A percentile compares a stretch with the other conserved stretches of the same genome.
Conservation (phyloP, 2,329 filamentous ascomycete genomes). For the Aspergillus costaricaensis region DNA sequence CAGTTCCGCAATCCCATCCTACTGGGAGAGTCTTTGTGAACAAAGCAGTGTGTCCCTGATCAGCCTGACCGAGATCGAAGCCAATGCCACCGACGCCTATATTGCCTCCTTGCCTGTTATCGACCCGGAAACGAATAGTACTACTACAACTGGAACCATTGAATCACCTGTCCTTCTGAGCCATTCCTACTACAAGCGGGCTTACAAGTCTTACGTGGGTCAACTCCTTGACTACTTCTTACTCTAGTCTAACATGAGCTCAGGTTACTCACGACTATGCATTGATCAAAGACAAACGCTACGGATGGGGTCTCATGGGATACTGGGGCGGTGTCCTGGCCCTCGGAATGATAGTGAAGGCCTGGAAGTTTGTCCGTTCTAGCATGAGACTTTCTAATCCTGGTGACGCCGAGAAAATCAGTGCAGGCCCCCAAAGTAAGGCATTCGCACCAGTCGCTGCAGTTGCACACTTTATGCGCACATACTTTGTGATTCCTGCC, state of each 20-base stretch:
- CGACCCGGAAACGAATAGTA: constrained; percentile 10
- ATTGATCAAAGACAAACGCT: constrained; percentile 12
- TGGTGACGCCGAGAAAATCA: not conserved
- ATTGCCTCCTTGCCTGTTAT: constrained; percentile 5
- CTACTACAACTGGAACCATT: constrained; percentile 8
- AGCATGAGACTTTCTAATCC: not conserved
- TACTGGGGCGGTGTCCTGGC: constrained; percentile 19
- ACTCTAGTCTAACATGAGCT: not conserved
- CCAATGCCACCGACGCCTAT: constrained; percentile 8
- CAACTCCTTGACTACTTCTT: not conserved
- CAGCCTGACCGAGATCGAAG: not conserved
- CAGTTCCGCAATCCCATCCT: not conserved
- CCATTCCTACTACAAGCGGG: constrained; percentile 14
- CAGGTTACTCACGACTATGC: constrained; percentile 20
- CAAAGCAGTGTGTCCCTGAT: constrained; percentile 1
- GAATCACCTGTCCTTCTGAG: constrained; percentile 5
- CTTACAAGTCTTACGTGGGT: constrained; percentile 10
- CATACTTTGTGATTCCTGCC: constrained; percentile 10
- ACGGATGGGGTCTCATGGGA: constrained; percentile 20
- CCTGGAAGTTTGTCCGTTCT: not conserved
- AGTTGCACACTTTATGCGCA: constrained; percentile 1
- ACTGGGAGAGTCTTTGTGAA: constrained; percentile 10
- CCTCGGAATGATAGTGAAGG: constrained; percentile 12
- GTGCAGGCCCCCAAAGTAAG: not conserved
- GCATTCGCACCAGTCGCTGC: not conserved